phyloP scores from a whole-genome alignment of 176 grass and related monocot genomes.

The Luzula sylvatica region DNA sequence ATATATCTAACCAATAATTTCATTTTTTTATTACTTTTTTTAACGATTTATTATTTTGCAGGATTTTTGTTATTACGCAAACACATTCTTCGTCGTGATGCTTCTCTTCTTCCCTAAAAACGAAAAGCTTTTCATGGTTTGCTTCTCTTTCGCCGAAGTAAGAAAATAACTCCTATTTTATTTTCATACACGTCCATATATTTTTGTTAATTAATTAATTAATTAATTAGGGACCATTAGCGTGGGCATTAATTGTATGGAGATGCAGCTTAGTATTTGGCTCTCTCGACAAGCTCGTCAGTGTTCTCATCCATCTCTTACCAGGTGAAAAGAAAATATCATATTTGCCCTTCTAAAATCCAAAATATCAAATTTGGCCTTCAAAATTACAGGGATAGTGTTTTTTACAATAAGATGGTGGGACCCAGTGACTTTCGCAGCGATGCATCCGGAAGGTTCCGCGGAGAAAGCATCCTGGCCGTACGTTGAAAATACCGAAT shows the following conservation, averaged over 20 bases:
- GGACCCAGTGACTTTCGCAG: constrained; percentile 92
- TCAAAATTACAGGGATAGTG: constrained; percentile 83
- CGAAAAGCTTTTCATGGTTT: constrained; percentile 99
- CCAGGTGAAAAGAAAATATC: constrained; percentile 56
- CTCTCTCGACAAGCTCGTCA: constrained; percentile 95
- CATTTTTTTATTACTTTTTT: no score
- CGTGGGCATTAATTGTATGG: constrained; percentile 98
- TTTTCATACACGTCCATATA: constrained; percentile 12
- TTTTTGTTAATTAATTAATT: not conserved
- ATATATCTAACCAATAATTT: no score
- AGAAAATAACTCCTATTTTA: constrained; percentile 15
- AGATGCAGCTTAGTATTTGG: constrained; percentile 94
- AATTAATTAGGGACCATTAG: constrained; percentile 70
- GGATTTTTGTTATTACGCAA: constrained; percentile 99
- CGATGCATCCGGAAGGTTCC: constrained; percentile 89
- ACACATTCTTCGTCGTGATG: constrained; percentile 87
- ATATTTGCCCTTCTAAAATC: no score
- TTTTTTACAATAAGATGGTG: constrained; percentile 97
- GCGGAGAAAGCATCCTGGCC: constrained; percentile 82
- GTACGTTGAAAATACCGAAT: constrained; percentile 71
- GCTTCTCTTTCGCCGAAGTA: constrained; percentile 99
- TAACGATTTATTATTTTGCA: constrained; percentile 23
- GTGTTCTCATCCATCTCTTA: constrained; percentile 96
- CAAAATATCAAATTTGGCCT: no score
- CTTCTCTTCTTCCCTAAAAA: constrained; percentile 95